phyloP scores from a whole-genome alignment of 2,329 filamentous ascomycete genomes.

The Leptographium procerum region DNA sequence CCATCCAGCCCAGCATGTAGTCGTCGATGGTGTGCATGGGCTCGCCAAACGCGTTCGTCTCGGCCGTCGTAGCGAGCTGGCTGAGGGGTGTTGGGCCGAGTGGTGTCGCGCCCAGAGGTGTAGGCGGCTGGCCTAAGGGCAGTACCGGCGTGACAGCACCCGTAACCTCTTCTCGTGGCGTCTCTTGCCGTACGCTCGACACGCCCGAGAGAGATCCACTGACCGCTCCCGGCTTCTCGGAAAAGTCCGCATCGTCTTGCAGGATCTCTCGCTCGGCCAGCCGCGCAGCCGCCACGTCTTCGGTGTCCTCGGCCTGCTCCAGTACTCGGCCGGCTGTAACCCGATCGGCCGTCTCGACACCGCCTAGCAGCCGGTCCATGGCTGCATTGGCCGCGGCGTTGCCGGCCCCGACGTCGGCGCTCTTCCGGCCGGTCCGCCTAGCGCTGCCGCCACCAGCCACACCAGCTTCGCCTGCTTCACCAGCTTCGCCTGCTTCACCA shows the following conservation, averaged over 20 bases:
- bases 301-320: slow-evolving; percentile 81
- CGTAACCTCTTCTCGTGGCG: neutral
- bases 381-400: slow-evolving; percentile 40
- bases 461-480: too few relatives aligned
- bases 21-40: slow-evolving; percentile 56
- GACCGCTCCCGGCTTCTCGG: slow-evolving; percentile 40
- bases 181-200: neutral
- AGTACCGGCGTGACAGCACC: too few relatives aligned
- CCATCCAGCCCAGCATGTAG: slow-evolving; percentile 62
- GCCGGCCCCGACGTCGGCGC: slow-evolving; percentile 61
- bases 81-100: too few relatives aligned
- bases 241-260: slow-evolving; percentile 77
- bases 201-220: neutral
- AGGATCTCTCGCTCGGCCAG: slow-evolving; percentile 82
- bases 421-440: slow-evolving; percentile 12
- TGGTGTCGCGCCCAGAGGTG: too few relatives aligned
- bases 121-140: too few relatives aligned
- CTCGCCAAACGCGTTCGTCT: slow-evolving; percentile 48
- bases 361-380: slow-evolving; percentile 74
- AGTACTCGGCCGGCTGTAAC: slow-evolving; percentile 59
- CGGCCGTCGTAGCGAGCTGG: slow-evolving; percentile 21
- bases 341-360: slow-evolving; percentile 48
- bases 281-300: slow-evolving; percentile 81
- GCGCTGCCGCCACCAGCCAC: too few relatives aligned
- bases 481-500: too few relatives aligned